Base-by-base conservation (phyloP, 352 stramenopile species). In the Globisporangium yorkense region DNA sequence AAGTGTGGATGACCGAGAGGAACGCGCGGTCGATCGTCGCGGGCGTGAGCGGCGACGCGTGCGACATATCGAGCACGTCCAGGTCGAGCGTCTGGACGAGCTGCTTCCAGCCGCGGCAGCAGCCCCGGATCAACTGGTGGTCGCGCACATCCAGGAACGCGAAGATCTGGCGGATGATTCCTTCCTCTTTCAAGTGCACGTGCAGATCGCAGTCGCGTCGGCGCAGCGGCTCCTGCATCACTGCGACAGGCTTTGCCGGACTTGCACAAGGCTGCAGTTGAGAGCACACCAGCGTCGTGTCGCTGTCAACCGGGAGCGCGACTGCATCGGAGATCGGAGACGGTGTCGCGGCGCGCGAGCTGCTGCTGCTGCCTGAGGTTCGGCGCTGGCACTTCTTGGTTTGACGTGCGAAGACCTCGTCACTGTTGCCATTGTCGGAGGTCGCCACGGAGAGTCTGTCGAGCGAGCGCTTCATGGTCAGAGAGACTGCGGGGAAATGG, bases 111-210 rank as follows among this genome's bases (percentile, higher is more conserved):
- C 71, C 71, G 16, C 69, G 70, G 59, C 65, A 88, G 49, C 70
- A 85, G 50, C 57, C 35, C 29, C 83, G 84, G 49, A 87, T 64
- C 10, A 72, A 8, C 49, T 94, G 82, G 63, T 94, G 84, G 24
- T 92, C 84, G 33, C 77, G 74, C 35, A 94, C 74, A 52, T 88
- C 74, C 29, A 92, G 66, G 58, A 87, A 92, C 37, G 75, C 64
- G 43, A 94, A 75, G 2, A 92, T 69, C 21, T 75, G 59, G 9
- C 68, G 68, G 29, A 92, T 63, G 27, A 94, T 65, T 1, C 72
- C 79, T 43, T 90, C 77, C 31, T 90, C 80, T 13, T 68, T 68
- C 35, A 88, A 57, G 12, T 63, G 66, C 44, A 66, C 59, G 57
- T 85, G 77, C 10, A 77, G 46, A 47, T 74, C 67, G 24, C 67